Evolutionary conservation across 192 early-diverging fungal genomes (phyloP), one percentile per base, ranked within the genome.

Genomic region (Backusella tarrabulga): DNA sequence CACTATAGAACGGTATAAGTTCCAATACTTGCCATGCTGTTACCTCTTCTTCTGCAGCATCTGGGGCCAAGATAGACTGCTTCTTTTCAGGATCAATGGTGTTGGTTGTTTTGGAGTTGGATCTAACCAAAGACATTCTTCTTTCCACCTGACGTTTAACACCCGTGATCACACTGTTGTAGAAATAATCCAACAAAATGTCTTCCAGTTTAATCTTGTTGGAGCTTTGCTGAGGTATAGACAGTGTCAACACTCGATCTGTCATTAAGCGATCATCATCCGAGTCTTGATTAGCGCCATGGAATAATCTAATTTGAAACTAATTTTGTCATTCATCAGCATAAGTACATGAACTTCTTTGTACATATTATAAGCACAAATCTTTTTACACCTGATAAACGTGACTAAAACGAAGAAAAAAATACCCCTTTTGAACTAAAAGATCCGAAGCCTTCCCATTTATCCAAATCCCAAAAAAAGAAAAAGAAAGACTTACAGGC

Each of bases 261-360:
- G 67, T 68, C 35, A 38, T 68, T 34, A 36, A 36, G 6, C 34
- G 32, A 38, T 36, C 35, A 21, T 68, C 67, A 68, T 68, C 35
- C 3, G 35, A 68, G 19, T 68, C 67, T 68, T 68, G 34, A 36
- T 68, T 68, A 34, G 34, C 67, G 15, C 67, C 67, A 68, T 68
- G 67, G n/a, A 68, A 38, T 21, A 68, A 68, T 68, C 67, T 34
- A 68, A 68, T 38, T 36, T 68, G 67, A 68, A 68, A 68, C 67
- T 68, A 38, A 38, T 68, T n/a, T 63, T 63, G 56, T 63, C 56
- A 34, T 34, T 67, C 34, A 34, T 67, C 26, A 67, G 34, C 14
- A 67, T 17, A 34, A 67, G 66, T 50, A 44, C 42, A 44, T 1
- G 4, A 44, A 14, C 38, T 9, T 44, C 0, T 15, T 44, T 44